phyloP scores from a whole-genome alignment of 805 yeast species.

The Zygoascus tannicola region DNA sequence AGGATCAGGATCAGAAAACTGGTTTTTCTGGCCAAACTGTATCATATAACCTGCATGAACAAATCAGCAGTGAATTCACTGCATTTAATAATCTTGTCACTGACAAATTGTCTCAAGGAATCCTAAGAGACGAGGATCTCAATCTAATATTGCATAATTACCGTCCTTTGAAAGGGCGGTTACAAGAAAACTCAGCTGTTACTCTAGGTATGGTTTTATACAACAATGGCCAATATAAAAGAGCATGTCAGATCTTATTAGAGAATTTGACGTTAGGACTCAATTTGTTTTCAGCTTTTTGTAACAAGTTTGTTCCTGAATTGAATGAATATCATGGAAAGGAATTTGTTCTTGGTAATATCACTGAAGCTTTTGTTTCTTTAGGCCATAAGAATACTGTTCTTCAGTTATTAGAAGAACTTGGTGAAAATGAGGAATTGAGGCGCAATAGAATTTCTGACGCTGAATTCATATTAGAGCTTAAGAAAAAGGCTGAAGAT shows the following conservation, averaged over 20 bases:
- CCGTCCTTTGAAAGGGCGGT: constrained; percentile 2
- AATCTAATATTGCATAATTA: background rate
- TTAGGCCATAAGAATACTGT: constrained; percentile 16
- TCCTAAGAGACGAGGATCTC: background rate
- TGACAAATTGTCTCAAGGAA: background rate
- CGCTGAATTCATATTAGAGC: background rate
- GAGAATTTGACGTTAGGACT: constrained; percentile 13
- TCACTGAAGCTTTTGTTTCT: constrained; percentile 11
- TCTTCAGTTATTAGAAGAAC: constrained; percentile 13
- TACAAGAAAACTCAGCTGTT: constrained; percentile 5
- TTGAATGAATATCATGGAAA: constrained; percentile 8
- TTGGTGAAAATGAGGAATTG: constrained; percentile 3
- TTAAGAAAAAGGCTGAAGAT: background rate
- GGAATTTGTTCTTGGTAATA: constrained; percentile 12
- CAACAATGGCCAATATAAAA: constrained; percentile 4
- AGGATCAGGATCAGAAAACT: background rate
- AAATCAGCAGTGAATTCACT: background rate
- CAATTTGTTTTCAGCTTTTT: constrained; percentile 9
- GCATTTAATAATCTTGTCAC: background rate
- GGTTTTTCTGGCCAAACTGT: background rate
- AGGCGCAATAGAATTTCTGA: background rate
- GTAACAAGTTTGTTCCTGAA: constrained; percentile 11
- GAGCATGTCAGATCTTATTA: constrained; percentile 10
- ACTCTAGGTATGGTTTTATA: constrained; percentile 6
- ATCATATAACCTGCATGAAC: background rate